These are phyloP conservation scores for Botryotinia globosa DNA, from an alignment of 2,329 filamentous ascomycete genomes.

Conservation along the genomic window DNA sequence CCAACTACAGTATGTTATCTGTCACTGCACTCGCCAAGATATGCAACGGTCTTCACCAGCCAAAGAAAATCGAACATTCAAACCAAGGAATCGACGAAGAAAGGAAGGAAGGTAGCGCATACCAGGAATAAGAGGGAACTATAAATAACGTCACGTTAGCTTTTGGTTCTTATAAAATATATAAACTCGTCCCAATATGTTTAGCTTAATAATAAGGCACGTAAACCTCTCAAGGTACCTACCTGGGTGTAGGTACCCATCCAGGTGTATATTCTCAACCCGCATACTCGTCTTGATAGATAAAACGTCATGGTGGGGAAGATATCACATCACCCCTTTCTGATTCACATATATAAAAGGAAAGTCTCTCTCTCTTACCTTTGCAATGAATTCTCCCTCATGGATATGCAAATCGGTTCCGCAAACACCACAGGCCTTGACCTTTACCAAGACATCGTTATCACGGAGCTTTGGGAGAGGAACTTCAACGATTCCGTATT, in stretches of 20 bases:
- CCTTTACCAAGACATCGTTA: constrained; percentile 51
- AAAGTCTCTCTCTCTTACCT: constrained; percentile 40
- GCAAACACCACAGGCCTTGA: constrained; percentile 64
- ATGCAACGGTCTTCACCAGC: not conserved
- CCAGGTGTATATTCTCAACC: constrained; percentile 25
- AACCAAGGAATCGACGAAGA: not conserved
- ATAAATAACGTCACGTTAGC: constrained; percentile 26
- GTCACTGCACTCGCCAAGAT: not conserved
- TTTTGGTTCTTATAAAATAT: constrained; percentile 24
- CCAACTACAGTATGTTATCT: not conserved
- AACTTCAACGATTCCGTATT: constrained; percentile 59
- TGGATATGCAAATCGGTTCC: constrained; percentile 55
- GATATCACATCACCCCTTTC: not conserved
- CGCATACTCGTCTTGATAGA: not conserved
- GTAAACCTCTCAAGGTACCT: not conserved
- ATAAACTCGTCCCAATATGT: not conserved
- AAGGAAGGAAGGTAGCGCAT: constrained; percentile 23
- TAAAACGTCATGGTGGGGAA: constrained; percentile 24
- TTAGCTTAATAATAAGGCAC: constrained; percentile 17
- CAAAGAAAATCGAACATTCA: not conserved
- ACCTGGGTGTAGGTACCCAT: constrained; percentile 26
- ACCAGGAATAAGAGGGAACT: constrained; percentile 63
- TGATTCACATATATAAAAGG: constrained; percentile 26
- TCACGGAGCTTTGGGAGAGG: constrained; percentile 50
- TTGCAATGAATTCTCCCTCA: constrained; percentile 63